phyloP scores from a whole-genome alignment of 78 protist genomes.

The Dictyostelium intermedium region DNA sequence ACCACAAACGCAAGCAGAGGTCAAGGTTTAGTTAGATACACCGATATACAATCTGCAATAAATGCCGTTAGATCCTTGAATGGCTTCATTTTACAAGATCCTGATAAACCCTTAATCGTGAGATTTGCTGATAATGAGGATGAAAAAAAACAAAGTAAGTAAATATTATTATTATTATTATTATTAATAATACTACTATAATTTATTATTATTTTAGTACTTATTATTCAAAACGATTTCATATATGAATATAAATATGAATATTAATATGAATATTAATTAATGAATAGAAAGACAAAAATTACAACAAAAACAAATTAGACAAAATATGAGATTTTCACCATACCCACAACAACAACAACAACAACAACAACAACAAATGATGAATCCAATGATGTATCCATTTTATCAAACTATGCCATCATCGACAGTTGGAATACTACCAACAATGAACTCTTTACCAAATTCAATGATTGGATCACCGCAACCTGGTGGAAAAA shows the following conservation, averaged over 20 bases:
- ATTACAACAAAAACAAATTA: constrained; percentile 26
- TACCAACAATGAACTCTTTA: background rate
- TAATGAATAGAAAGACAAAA: background rate
- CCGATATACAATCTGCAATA: constrained; percentile 18
- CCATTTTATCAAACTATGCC: constrained; percentile 20
- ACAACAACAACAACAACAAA: background rate
- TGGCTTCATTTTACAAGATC: constrained; percentile 16
- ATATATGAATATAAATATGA: too few species aligned
- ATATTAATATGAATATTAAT: too few species aligned
- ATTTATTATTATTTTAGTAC: background rate
- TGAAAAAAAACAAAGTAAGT: constrained; percentile 28
- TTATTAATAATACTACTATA: background rate
- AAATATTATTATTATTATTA: background rate
- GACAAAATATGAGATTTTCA: constrained; percentile 14
- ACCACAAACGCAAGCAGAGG: constrained; percentile 58
- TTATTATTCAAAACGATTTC: too few species aligned
- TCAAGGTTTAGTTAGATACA: constrained; percentile 51
- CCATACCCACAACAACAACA: constrained; percentile 39
- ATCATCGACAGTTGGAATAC: background rate
- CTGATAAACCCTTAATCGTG: constrained; percentile 5
- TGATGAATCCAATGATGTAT: background rate
- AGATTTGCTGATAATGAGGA: constrained; percentile 55
- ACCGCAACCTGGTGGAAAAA: background rate
- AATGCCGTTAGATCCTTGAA: constrained; percentile 11
- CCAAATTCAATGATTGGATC: background rate